phyloP scores from a whole-genome alignment of 1,139 yeast genomes.

The Ashbya aceris region DNA sequence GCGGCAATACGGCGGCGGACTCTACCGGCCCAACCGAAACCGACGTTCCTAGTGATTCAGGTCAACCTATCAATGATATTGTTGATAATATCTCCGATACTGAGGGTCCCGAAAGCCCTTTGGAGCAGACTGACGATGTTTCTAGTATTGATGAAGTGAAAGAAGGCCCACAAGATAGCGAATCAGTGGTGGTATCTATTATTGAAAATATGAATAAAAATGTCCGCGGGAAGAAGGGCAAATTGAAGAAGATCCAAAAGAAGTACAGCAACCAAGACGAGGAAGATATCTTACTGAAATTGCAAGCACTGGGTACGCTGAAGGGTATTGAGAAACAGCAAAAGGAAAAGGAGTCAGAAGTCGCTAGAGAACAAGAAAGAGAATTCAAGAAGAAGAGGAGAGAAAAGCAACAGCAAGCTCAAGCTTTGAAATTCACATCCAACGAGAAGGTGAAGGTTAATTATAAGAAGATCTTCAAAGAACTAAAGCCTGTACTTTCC shows the following conservation, averaged over 20 bases:
- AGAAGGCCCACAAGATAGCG: conserved; percentile 8
- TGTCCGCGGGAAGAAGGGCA: conserved; percentile 78
- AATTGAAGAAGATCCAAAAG: conserved; percentile 68
- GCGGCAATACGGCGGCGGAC: conserved; percentile 7
- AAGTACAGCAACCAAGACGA: conserved; percentile 91
- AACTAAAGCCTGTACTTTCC: conserved; percentile 32
- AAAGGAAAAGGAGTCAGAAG: conserved; percentile 31
- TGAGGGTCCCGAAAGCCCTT: not conserved
- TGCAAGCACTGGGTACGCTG: conserved; percentile 77
- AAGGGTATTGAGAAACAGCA: conserved; percentile 50
- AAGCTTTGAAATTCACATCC: conserved; percentile 39
- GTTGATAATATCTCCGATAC: conserved; percentile 7
- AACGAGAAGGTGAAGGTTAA: conserved; percentile 28
- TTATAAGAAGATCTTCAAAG: conserved; percentile 30
- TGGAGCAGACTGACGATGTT: conserved; percentile 4
- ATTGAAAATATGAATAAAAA: conserved; percentile 27
- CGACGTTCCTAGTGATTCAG: not conserved
- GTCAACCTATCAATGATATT: conserved; percentile 3
- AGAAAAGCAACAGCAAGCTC: conserved; percentile 43
- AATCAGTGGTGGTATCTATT: conserved; percentile 12
- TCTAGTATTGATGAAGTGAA: conserved; percentile 3
- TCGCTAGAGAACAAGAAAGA: conserved; percentile 31
- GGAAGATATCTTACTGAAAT: conserved; percentile 63
- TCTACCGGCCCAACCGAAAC: conserved; percentile 6
- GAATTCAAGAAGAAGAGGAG: conserved; percentile 33